phyloP scores from a whole-genome alignment of 1,284 basidiomycete species.

The Inonotus hispidus region DNA sequence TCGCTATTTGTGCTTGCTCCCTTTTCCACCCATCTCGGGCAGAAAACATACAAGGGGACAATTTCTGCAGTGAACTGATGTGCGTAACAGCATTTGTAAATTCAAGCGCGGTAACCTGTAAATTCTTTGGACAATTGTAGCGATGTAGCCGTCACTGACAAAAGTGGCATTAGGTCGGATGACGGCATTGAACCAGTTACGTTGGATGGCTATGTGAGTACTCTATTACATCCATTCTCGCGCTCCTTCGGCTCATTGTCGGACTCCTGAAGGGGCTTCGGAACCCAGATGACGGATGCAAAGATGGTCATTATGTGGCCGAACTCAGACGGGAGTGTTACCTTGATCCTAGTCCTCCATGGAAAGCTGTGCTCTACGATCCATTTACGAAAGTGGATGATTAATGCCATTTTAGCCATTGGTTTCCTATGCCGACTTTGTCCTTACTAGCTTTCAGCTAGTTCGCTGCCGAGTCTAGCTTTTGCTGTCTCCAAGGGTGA shows the following conservation, averaged over 20 bases:
- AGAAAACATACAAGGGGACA: slow-evolving; percentile 33
- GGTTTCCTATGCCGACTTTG: slow-evolving; percentile 24
- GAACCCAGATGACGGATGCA: slow-evolving; percentile 39
- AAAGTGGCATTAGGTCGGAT: slow-evolving; percentile 36
- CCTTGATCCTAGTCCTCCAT: slow-evolving; percentile 37
- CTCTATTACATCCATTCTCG: not conserved
- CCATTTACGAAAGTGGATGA: slow-evolving; percentile 28
- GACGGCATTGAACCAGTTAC: slow-evolving; percentile 38
- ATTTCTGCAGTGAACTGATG: slow-evolving; percentile 37
- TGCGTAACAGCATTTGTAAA: slow-evolving; percentile 43
- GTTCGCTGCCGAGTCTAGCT: slow-evolving; percentile 22
- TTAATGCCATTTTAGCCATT: slow-evolving; percentile 26
- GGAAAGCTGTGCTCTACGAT: slow-evolving; percentile 25
- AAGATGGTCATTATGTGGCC: slow-evolving; percentile 42
- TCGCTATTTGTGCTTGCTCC: not conserved
- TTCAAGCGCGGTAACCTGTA: slow-evolving; percentile 40
- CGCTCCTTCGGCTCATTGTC: not conserved
- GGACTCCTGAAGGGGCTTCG: slow-evolving; percentile 44
- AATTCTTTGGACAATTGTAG: slow-evolving; percentile 20
- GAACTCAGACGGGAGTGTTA: slow-evolving; percentile 36
- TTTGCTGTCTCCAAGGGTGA: slow-evolving; percentile 34
- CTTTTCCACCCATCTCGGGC: not conserved
- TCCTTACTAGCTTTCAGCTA: slow-evolving; percentile 27
- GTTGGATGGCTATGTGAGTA: slow-evolving; percentile 51
- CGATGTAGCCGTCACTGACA: not conserved